Base-by-base conservation (phyloP, 352 stramenopile species). In the Pythium dissimile region DNA sequence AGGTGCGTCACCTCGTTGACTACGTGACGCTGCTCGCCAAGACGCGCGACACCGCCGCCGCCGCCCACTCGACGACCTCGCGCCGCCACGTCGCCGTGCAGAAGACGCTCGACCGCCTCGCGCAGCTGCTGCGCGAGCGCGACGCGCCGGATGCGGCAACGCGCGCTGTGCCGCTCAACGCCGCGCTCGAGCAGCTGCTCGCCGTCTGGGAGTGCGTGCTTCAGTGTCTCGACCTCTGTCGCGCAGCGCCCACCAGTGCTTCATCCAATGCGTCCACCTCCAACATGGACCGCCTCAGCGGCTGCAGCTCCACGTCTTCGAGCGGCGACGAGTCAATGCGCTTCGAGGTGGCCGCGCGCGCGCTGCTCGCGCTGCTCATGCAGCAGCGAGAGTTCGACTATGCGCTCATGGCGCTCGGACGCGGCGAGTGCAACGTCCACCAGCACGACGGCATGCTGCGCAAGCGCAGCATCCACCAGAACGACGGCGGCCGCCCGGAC, bases 161-260 rank as follows among this genome's bases (percentile, higher is more conserved):
- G 13, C 62, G 59, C 30, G 30, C 59, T 5, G 47, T 84, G 35
- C 54, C 73, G 3, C 26, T 84, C 5, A 68, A 74, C 43, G 67
- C 48, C 49, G 71, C 66, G 1, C 59, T 63, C 12, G 72, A 79
- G 32, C 63, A 72, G 24, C 67, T 88, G 52, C 59, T 88, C 6
- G 64, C 75, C 62, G 64, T 88, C n/a, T 90, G 80, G 80, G 63
- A 77, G 4, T 74, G 71, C 60, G 59, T 77, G 42, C 62, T 85
- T 11, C 69, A 78, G 60, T 75, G 82, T 39, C 48, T 90, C 1
- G 66, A 76, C 10, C 52, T 61, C 13, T 38, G 37, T 10, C 54
- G 44, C 28, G 31, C 44, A 16, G 38, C 38, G 5, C 10, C 45
- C 1, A 9, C 13, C 28, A 41, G 12, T 11, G 15, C 11, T 41